phyloP scores from a whole-genome alignment of 2,329 filamentous ascomycete genomes.

The Hymenoscyphus scutula region DNA sequence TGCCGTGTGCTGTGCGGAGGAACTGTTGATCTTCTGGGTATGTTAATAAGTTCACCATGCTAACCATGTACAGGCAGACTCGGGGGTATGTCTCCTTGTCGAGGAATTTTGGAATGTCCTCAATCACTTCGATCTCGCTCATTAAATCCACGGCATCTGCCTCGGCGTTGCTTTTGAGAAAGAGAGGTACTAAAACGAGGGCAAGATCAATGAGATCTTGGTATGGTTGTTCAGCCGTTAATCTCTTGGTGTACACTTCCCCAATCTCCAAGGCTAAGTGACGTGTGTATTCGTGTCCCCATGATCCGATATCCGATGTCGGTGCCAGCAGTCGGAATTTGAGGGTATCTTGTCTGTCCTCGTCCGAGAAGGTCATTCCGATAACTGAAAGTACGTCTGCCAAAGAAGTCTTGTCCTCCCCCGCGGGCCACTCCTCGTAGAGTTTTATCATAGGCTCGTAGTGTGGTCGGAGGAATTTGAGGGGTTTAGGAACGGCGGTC shows the following conservation, averaged over 20 bases:
- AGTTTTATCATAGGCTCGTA: slow-evolving; percentile 85
- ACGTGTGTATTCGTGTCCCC: slow-evolving; percentile 97
- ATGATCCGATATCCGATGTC: slow-evolving; percentile 88
- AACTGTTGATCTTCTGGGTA: slow-evolving; percentile 98
- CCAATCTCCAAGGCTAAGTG: slow-evolving; percentile 95
- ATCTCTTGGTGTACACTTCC: slow-evolving; percentile 84
- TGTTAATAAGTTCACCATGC: slow-evolving; percentile 96
- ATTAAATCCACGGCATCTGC: slow-evolving; percentile 96
- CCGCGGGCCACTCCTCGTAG: slow-evolving; percentile 84
- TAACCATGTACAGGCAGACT: slow-evolving; percentile 97
- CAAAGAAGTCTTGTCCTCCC: slow-evolving; percentile 82
- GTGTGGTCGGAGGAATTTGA: slow-evolving; percentile 96
- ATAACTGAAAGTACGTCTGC: slow-evolving; percentile 96
- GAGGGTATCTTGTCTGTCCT: slow-evolving; percentile 91
- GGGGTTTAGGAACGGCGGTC: slow-evolving; percentile 96
- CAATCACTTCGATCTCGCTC: slow-evolving; percentile 96
- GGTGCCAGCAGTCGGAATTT: slow-evolving; percentile 92
- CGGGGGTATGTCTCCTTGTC: slow-evolving; percentile 91
- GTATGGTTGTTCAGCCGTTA: slow-evolving; percentile 79
- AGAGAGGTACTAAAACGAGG: slow-evolving; percentile 82
- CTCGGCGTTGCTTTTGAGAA: slow-evolving; percentile 95
- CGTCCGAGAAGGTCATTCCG: slow-evolving; percentile 98
- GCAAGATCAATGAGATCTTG: slow-evolving; percentile 85
- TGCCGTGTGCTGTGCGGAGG: slow-evolving; percentile 85
- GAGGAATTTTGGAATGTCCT: slow-evolving; percentile 81